Percentiles rank a stretch among this genome's conserved stretches.
phyloP scores from a whole-genome alignment of 2,329 filamentous ascomycete genomes.

The Teratosphaeria gauchensis region DNA sequence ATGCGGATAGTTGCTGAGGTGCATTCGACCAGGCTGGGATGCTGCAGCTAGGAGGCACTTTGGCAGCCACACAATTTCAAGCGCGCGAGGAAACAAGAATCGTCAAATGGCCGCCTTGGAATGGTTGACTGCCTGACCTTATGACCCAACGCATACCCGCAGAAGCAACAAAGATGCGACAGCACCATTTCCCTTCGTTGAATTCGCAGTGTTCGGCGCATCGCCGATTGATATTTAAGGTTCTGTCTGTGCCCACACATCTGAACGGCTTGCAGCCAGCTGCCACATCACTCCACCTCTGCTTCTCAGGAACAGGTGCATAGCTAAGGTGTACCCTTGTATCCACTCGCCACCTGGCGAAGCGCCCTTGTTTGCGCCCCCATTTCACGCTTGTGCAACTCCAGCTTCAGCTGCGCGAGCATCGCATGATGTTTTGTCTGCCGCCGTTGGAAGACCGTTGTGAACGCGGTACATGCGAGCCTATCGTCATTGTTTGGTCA shows the following conservation, averaged over 20 bases:
- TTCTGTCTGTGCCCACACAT: background rate
- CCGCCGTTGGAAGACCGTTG: slow-evolving; percentile 55
- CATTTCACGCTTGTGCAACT: slow-evolving; percentile 22
- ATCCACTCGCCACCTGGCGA: slow-evolving; percentile 8
- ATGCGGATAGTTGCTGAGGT: background rate
- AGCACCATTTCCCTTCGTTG: background rate
- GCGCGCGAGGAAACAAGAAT: background rate
- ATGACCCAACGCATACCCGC: background rate
- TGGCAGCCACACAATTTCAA: background rate
- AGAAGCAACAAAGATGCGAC: background rate
- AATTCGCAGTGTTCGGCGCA: background rate
- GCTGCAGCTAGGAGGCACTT: background rate
- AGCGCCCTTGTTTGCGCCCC: slow-evolving; percentile 24
- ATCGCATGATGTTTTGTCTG: slow-evolving; percentile 60
- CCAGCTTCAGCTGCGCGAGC: slow-evolving; percentile 54
- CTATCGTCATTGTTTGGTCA: slow-evolving; percentile 29
- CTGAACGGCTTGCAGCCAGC: no score
- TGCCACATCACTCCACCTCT: background rate
- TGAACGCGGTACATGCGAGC: slow-evolving; percentile 62
- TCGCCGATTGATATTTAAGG: background rate
- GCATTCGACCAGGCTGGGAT: background rate
- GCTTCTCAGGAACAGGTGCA: background rate
- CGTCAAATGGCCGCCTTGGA: background rate
- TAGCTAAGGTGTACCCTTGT: background rate
- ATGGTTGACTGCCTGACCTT: background rate